phyloP scores from a whole-genome alignment of 176 grass and related monocot genomes.

The Phragmites australis region DNA sequence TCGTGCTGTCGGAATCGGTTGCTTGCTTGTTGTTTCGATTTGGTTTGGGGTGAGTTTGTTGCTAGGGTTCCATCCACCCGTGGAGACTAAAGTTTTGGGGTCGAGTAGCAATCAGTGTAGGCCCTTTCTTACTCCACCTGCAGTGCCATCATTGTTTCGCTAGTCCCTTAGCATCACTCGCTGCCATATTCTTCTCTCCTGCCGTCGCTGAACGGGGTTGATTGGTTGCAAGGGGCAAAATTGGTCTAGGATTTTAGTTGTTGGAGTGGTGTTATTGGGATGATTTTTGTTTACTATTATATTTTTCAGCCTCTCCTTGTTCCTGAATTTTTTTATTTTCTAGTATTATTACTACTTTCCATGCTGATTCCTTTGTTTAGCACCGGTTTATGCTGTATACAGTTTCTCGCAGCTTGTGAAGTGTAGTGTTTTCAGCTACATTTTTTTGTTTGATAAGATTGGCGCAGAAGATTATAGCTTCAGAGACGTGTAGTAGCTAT shows the following conservation, averaged over 20 bases:
- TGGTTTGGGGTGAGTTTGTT: background rate
- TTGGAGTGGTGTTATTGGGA: background rate
- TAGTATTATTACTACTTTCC: background rate
- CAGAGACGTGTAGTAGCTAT: background rate
- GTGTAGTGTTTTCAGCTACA: background rate
- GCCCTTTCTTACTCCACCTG: too few species aligned
- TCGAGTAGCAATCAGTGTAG: background rate
- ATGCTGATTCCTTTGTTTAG: background rate
- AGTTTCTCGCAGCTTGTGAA: background rate
- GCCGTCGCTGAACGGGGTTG: too few species aligned
- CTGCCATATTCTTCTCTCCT: background rate
- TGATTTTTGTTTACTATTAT: background rate
- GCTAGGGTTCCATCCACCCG: constrained; percentile 25
- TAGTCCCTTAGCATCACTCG: background rate
- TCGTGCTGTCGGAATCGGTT: background rate
- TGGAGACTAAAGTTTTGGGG: background rate
- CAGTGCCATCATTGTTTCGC: background rate
- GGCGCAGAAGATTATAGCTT: background rate
- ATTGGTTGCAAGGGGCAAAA: background rate
- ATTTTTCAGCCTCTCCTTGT: background rate
- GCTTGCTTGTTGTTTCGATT: background rate
- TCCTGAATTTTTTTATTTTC: background rate
- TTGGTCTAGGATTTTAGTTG: background rate
- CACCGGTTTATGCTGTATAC: background rate
- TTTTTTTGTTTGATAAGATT: background rate